Conservation (phyloP, 345 rosid genomes). For the Mercurialis annua region DNA sequence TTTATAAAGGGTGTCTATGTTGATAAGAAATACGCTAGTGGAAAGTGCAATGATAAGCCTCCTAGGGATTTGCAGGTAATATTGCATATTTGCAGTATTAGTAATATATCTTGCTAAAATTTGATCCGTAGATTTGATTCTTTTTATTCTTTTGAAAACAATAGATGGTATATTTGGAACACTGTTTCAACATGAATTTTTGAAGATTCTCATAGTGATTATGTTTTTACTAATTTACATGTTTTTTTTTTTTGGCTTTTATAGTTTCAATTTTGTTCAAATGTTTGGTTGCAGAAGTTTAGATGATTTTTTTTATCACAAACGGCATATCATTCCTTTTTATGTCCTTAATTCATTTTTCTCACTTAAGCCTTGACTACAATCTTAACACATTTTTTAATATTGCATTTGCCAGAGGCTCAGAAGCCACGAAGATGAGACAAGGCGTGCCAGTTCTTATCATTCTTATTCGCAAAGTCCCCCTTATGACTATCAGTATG, state of each 20-base stretch:
- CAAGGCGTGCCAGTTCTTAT: constrained; percentile 89
- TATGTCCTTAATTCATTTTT: constrained; percentile 14
- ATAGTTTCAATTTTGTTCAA: not conserved
- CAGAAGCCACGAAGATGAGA: constrained; percentile 55
- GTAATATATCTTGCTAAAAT: not conserved
- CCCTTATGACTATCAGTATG: constrained; percentile 95
- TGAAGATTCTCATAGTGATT: not conserved
- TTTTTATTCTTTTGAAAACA: not conserved
- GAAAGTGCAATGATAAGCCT: constrained; percentile 60
- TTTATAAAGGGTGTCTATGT: constrained; percentile 83
- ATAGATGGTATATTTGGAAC: not conserved
- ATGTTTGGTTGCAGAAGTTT: not conserved
- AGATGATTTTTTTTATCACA: not conserved
- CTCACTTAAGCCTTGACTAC: constrained; percentile 16
- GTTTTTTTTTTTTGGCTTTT: too few relatives aligned
- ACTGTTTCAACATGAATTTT: not conserved
- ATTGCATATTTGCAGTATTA: not conserved
- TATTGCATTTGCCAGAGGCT: constrained; percentile 51
- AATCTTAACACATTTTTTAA: constrained; percentile 20
- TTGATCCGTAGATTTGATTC: not conserved
- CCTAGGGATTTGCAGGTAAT: constrained; percentile 69
- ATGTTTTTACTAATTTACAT: not conserved
- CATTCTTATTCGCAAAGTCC: constrained; percentile 99
- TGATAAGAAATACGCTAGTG: constrained; percentile 76
- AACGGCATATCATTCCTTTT: constrained; percentile 7